These are phyloP conservation scores for Aegilops longissima DNA, from an alignment of 176 grass and related monocot genomes.

Conservation along the genomic window DNA sequence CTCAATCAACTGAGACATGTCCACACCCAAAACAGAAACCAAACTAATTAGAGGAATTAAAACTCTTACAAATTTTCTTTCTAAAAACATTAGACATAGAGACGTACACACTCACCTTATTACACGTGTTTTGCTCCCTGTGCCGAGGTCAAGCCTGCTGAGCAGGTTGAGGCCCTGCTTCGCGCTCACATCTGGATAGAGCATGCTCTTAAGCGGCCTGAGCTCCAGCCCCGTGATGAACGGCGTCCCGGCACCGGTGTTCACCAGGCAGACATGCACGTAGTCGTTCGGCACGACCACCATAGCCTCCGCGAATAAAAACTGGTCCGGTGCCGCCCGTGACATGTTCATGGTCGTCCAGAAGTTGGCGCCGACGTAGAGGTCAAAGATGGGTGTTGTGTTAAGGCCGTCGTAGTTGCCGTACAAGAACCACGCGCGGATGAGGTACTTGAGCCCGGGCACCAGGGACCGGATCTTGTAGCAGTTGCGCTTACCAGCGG, in stretches of 20 bases:
- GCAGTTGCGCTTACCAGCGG: conserved; percentile 36
- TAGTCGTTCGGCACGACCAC: conserved; percentile 1
- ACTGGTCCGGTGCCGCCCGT: not conserved
- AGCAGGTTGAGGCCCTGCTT: conserved; percentile 33
- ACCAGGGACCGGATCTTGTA: conserved; percentile 44
- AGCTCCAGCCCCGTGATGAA: not conserved
- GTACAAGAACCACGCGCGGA: conserved; percentile 48
- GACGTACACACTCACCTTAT: too few species aligned
- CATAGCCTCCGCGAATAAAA: not conserved
- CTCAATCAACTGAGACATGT: too few species aligned
- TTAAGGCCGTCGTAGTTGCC: conserved; percentile 55
- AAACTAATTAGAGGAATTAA: too few species aligned
- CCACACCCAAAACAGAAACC: too few species aligned
- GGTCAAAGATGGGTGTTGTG: conserved; percentile 36
- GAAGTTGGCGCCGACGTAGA: conserved; percentile 52
- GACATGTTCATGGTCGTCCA: conserved; percentile 46
- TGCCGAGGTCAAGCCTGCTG: conserved; percentile 26
- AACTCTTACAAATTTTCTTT: too few species aligned
- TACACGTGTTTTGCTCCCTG: too few species aligned
- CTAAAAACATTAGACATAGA: too few species aligned
- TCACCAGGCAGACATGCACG: conserved; percentile 50
- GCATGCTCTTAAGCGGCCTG: conserved; percentile 34
- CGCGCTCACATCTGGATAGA: conserved; percentile 21
- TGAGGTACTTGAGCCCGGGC: conserved; percentile 34
- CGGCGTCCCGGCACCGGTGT: conserved; percentile 50